Percentiles rank a stretch among this genome's conserved stretches.
Evolutionary conservation across 495 filamentous ascomycete species (phyloP).

Genomic region (Xylaria palmicola): DNA sequence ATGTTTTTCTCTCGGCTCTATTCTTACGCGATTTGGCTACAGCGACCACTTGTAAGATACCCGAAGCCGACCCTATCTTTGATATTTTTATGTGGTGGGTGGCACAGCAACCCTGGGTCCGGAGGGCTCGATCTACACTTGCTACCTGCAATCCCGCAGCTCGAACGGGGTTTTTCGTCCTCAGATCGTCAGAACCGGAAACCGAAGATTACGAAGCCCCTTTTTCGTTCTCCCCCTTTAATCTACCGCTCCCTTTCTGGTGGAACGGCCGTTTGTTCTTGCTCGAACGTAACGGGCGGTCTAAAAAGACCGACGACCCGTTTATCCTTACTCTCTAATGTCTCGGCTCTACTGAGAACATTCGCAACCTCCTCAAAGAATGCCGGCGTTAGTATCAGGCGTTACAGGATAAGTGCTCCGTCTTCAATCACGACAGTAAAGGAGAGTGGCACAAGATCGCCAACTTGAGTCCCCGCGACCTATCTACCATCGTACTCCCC

Average conservation of each 20-base stretch:
- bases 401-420: not conserved
- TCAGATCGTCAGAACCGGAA: not conserved
- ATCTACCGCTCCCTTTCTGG: not conserved
- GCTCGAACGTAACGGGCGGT: not conserved
- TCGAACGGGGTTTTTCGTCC: not conserved
- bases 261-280: not conserved
- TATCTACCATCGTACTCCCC: not conserved
- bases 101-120: not conserved
- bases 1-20: not conserved
- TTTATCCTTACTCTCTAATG: not conserved
- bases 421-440: not conserved
- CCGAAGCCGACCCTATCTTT: not conserved
- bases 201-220: not conserved
- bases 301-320: not conserved
- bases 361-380: not conserved
- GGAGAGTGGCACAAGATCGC: not conserved
- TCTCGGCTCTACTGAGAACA: not conserved
- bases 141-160: not conserved
- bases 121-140: not conserved
- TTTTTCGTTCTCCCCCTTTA: not conserved
- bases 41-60: not conserved
- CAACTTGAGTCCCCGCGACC: not conserved
- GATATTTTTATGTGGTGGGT: not conserved
- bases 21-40: not conserved
- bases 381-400: not conserved